Conservation (phyloP, 2,329 filamentous ascomycete species). For the Trichoderma sp. region DNA sequence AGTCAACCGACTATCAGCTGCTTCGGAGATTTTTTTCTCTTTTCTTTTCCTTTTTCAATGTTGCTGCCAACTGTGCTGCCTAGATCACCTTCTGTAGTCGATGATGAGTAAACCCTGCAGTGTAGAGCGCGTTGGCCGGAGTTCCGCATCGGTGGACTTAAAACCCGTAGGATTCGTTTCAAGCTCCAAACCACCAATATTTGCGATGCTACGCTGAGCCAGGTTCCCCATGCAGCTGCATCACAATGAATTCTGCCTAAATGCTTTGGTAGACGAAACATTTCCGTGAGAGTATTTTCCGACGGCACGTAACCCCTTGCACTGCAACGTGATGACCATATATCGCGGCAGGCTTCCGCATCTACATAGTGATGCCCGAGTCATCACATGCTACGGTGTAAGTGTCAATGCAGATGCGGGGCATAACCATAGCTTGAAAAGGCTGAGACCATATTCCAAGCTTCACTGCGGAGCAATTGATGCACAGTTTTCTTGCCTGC, state of each 20-base stretch:
- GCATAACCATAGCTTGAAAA: neutral
- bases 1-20: neutral
- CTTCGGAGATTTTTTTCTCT: neutral
- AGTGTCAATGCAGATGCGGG: neutral
- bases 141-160: neutral
- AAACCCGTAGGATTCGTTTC: neutral
- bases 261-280: neutral
- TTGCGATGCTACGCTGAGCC: neutral
- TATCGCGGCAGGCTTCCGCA: neutral
- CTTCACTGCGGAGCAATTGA: neutral
- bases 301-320: neutral
- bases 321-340: neutral
- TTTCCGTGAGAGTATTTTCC: neutral
- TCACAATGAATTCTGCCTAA: neutral
- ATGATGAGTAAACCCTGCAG: neutral
- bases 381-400: neutral
- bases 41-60: too few relatives aligned
- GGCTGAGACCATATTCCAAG: neutral
- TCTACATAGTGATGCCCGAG: neutral
- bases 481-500: neutral
- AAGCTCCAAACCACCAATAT: neutral
- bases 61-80: too few relatives aligned
- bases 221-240: neutral
- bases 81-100: neutral
- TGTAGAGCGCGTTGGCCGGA: neutral